Evolutionary conservation across 345 rosid species (phyloP).

Genomic region (Murraya koenigii): DNA sequence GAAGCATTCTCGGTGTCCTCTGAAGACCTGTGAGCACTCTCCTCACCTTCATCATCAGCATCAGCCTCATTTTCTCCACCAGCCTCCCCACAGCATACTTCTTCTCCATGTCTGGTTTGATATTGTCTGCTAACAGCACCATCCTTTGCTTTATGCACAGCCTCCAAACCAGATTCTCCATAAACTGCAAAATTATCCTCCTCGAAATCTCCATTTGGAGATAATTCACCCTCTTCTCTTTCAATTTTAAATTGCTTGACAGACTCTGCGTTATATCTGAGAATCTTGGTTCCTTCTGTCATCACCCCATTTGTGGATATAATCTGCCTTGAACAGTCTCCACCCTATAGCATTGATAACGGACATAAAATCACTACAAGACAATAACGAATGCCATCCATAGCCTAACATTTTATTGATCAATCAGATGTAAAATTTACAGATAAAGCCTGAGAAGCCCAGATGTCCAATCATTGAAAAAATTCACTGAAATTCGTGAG

Average conservation of each 20-base stretch:
- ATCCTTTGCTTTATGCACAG: slow-evolving; percentile 51
- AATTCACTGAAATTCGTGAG: not conserved
- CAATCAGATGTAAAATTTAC: not conserved
- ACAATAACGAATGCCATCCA: not conserved
- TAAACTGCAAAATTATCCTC: slow-evolving; percentile 80
- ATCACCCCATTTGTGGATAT: slow-evolving; percentile 50
- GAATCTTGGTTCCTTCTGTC: slow-evolving; percentile 42
- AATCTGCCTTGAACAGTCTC: slow-evolving; percentile 41
- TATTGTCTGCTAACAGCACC: slow-evolving; percentile 43
- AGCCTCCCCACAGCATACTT: slow-evolving; percentile 45
- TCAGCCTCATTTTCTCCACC: slow-evolving; percentile 71
- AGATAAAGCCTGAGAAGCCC: not conserved
- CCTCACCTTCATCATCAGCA: slow-evolving; percentile 86
- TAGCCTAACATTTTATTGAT: not conserved
- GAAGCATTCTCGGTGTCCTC: slow-evolving; percentile 88
- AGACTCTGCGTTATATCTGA: slow-evolving; percentile 49
- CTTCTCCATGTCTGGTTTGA: slow-evolving; percentile 46
- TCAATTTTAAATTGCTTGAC: slow-evolving; percentile 59
- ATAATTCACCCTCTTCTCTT: slow-evolving; percentile 98
- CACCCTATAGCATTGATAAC: slow-evolving; percentile 47
- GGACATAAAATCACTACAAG: not conserved
- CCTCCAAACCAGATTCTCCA: slow-evolving; percentile 63
- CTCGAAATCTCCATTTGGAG: slow-evolving; percentile 91
- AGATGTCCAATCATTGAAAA: not conserved
- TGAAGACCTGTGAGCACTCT: slow-evolving; percentile 79